A percentile compares a stretch with the other conserved stretches of the same genome.
phyloP scores from a whole-genome alignment of 176 grass and related monocot genomes.

The Triticum timopheevii region DNA sequence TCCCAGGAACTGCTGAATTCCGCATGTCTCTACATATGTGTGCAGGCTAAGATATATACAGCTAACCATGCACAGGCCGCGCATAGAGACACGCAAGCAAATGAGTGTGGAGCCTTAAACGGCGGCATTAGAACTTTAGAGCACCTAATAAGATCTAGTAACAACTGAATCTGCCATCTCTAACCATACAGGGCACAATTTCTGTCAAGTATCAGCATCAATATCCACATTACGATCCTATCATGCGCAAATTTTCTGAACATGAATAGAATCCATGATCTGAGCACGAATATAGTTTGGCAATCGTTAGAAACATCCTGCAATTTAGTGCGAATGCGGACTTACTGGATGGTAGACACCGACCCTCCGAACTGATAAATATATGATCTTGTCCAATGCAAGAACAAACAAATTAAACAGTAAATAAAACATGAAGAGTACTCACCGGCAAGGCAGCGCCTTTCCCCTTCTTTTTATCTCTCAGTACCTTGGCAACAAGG shows the following conservation, averaged over 20 bases:
- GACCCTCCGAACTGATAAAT: not conserved
- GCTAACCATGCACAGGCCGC: not conserved
- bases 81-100: not conserved
- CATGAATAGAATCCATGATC: constrained; percentile 12
- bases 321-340: not conserved
- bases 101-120: not conserved
- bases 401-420: constrained; percentile 1
- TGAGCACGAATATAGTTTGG: not conserved
- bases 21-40: not conserved
- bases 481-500: constrained; percentile 39
- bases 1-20: not conserved
- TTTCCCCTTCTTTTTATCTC: constrained; percentile 43
- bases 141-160: constrained; percentile 2
- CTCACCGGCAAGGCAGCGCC: constrained; percentile 16
- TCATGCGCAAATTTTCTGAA: not conserved
- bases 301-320: not conserved
- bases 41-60: not conserved
- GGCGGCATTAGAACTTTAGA: not conserved
- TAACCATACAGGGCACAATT: not conserved
- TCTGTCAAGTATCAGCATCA: not conserved
- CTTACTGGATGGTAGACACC: not conserved
- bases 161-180: constrained; percentile 1
- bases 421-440: not conserved
- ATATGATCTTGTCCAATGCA: not conserved
- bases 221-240: not conserved